Evolutionary conservation across 2,329 filamentous ascomycete species (phyloP).

Genomic region (Rhynchosporium secalis): DNA sequence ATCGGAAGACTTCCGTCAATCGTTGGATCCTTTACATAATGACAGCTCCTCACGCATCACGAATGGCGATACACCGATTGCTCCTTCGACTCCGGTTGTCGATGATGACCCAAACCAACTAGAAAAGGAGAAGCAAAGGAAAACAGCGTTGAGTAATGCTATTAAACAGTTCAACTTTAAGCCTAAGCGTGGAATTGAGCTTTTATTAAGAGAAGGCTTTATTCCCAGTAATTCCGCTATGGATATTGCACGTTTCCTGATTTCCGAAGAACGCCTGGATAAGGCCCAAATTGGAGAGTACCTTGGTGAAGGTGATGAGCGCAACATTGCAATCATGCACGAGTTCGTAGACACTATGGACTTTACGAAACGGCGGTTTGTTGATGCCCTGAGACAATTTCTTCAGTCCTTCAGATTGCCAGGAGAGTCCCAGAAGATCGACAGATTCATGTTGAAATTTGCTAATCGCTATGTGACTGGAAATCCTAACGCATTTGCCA

Average conservation of each 20-base stretch:
- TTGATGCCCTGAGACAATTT: slow-evolving; percentile 87
- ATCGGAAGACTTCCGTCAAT: slow-evolving; percentile 64
- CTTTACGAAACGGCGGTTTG: slow-evolving; percentile 86
- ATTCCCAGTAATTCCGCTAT: slow-evolving; percentile 75
- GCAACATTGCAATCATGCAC: slow-evolving; percentile 97
- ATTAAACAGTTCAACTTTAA: slow-evolving; percentile 97
- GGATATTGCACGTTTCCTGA: slow-evolving; percentile 82
- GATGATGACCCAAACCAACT: slow-evolving; percentile 93
- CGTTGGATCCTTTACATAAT: slow-evolving; percentile 69
- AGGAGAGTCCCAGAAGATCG: slow-evolving; percentile 97
- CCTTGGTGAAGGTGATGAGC: slow-evolving; percentile 86
- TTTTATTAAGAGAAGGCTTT: slow-evolving; percentile 80
- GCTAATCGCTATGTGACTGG: slow-evolving; percentile 92
- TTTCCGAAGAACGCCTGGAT: slow-evolving; percentile 80
- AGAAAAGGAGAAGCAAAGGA: slow-evolving; percentile 92
- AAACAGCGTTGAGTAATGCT: slow-evolving; percentile 87
- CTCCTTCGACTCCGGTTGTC: slow-evolving; percentile 65
- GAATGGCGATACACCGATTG: slow-evolving; percentile 51
- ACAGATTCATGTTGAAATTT: slow-evolving; percentile 99
- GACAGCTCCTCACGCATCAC: slow-evolving; percentile 63
- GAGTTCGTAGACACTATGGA: slow-evolving; percentile 96
- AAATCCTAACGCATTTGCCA: slow-evolving; percentile 96
- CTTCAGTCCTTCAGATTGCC: slow-evolving; percentile 92
- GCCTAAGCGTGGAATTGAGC: slow-evolving; percentile 88
- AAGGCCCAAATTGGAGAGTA: slow-evolving; percentile 94